Evolutionary conservation across 768 basidiomycete species (phyloP).

Genomic region (Ephemerocybe angulata): DNA sequence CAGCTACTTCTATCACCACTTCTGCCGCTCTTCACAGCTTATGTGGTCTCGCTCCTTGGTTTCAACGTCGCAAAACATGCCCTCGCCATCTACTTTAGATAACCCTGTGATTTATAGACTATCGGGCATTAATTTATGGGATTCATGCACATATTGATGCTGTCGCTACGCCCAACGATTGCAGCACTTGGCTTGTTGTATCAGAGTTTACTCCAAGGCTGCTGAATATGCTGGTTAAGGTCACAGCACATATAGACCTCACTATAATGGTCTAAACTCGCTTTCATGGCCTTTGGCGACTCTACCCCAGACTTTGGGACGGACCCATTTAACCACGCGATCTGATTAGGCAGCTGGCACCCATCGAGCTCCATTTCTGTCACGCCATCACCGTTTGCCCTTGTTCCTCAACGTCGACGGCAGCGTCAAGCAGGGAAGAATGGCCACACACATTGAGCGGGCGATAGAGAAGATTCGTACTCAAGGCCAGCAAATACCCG

Average conservation of each 20-base stretch:
- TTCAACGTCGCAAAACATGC: conserved; percentile 87
- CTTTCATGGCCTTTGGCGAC: no score
- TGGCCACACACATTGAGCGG: conserved; percentile 58
- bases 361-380: conserved; percentile 3
- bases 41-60: conserved; percentile 81
- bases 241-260: no score
- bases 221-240: no score
- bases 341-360: conserved; percentile 4
- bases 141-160: conserved; percentile 11
- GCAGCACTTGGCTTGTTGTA: no score
- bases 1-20: conserved; percentile 90
- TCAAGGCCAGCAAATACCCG: conserved; percentile 44
- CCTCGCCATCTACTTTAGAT: conserved; percentile 71
- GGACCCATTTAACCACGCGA: background rate
- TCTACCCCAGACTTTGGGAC: no score
- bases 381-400: conserved; percentile 7
- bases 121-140: conserved; percentile 8
- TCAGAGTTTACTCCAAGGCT: no score
- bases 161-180: background rate
- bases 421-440: conserved; percentile 16
- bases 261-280: no score
- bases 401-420: conserved; percentile 12
- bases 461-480: conserved; percentile 64
- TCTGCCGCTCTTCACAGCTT: conserved; percentile 81
- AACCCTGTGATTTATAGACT: conserved; percentile 9